Conservation (phyloP, 2,329 filamentous ascomycete genomes). For the Trichoderma afroharzianum region DNA sequence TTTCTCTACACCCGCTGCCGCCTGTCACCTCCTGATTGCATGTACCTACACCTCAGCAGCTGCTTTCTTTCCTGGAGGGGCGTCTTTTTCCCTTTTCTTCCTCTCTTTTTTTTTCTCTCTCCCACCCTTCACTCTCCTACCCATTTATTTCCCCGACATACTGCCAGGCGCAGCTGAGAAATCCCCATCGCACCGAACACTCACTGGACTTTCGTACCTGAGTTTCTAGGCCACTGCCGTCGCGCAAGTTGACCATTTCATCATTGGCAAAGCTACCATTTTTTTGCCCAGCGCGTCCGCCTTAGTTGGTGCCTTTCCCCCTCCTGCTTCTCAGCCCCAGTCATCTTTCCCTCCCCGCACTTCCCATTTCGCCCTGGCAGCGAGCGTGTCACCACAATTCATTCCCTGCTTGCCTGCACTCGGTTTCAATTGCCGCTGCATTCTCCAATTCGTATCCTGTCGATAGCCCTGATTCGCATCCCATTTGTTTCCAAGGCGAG, state of each 20-base stretch:
- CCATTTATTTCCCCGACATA: slow-evolving; percentile 19
- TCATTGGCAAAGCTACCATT: slow-evolving; percentile 15
- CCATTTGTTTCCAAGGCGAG: not conserved
- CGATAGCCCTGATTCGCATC: not conserved
- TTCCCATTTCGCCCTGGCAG: slow-evolving; percentile 16
- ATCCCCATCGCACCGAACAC: not conserved
- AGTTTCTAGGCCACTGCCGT: slow-evolving; percentile 3
- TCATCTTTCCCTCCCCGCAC: slow-evolving; percentile 18
- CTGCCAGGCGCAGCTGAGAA: slow-evolving; percentile 27
- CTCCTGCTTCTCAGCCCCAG: slow-evolving; percentile 13
- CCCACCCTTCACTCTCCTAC: slow-evolving; percentile 7
- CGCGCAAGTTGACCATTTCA: slow-evolving; percentile 1
- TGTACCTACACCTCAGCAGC: slow-evolving; percentile 24
- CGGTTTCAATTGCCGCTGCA: slow-evolving; percentile 3
- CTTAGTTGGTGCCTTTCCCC: slow-evolving; percentile 14
- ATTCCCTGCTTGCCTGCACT: not conserved
- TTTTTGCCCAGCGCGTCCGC: slow-evolving; percentile 12
- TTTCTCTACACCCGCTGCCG: slow-evolving; percentile 15
- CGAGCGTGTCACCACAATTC: slow-evolving; percentile 15
- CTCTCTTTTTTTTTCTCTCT: not conserved
- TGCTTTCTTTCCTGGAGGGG: slow-evolving; percentile 18
- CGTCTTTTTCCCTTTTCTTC: not conserved
- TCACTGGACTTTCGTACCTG: not conserved
- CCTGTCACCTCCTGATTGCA: slow-evolving; percentile 22
- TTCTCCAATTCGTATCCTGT: slow-evolving; percentile 2